Base-by-base conservation (phyloP, 2,329 filamentous ascomycete species). In the Ascochyta lentis region DNA sequence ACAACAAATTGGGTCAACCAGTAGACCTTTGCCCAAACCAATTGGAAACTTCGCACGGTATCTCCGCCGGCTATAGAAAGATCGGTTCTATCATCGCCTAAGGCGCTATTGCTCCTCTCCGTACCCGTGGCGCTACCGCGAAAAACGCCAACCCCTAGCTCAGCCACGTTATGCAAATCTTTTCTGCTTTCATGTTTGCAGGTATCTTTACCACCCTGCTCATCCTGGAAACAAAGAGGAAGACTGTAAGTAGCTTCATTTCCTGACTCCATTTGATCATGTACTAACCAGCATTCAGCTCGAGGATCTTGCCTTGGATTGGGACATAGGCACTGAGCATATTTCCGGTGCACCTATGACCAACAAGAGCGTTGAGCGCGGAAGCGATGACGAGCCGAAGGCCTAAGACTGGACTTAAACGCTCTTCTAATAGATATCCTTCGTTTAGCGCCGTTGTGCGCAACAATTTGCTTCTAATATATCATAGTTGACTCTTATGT, bases 131-230 rank as follows among this genome's bases (percentile, higher is more conserved):
- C 27, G 77, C 81, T 0, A 54, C 47, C 35, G 46, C 56, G 8
- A 61, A 52, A 31, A 73, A 78, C 15, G 80, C 82, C 0, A 79
- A 72, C 15, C 89, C 88, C 2, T 89, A 88, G 83, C 81, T 93
- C 58, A 84, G 89, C 74, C 86, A 89, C 51, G 83, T 93, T 43
- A 87, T 94, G 79, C 83, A 91, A 69, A 88, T 92, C 44, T 92
- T 90, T 74, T 89, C 89, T 0, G 81, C 90, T 10, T 92, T 93
- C 79, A 93, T 92, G 90, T 79, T 93, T 3, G 83, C 83, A 35
- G 90, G 90, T 53, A 83, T 85, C 35, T 77, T 91, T 45, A 85
- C 86, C 2, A 87, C 88, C 0, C 78, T 92, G 2, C 77, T 93
- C 19, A 87, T 92, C 27, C 89, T 89, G 0, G 90, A 92, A 29